Base-by-base conservation (phyloP, 495 filamentous ascomycete genomes). In the Aspergillus cristatus region DNA sequence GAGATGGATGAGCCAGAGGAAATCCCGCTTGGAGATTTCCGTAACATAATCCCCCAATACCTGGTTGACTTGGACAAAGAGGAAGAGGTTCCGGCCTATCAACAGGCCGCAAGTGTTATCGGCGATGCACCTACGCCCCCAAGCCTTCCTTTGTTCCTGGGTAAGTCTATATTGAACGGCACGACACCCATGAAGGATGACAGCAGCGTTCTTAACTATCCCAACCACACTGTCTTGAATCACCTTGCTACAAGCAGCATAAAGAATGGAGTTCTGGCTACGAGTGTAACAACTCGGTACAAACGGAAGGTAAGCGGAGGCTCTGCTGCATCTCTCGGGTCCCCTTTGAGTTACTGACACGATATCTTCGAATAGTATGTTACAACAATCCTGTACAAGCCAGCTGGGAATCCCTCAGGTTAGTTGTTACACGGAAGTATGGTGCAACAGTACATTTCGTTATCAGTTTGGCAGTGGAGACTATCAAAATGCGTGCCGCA, bases 181-280 rank as follows among this genome's bases (percentile, higher is more conserved):
- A 80, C 76, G 6, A 90, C 81, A 6, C 76, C 86, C 2, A 88
- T 94, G 69, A 97, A 96, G 64, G 91, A 97, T 61, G 91, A 98
- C 55, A 93, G 86, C 58, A 94, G 88, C 63, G 93, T 98, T 30
- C 62, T 98, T 28, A 88, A 80, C 35, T 88, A 95, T 68, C 91
- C 91, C 11, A 98, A 97, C 48, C 91, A 98, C 46, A 95, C 91
- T 2, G 86, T 98, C 17, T 63, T 98, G 46, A 98, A 98, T 47
- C 91, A 98, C 57, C 67, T 98, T 32, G 90, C 90, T n/a, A 98
- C 91, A 3, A 95, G 88, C 67, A 95, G 88, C 60, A 98, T 98
- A 60, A 96, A 94, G 62, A 84, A 94, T 41, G 83, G 85, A 38
- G 84, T 97, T 18, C 71, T 98, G 42, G 91, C 93, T n/a, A 91